Conservation (phyloP, 257 asterid genomes). For the Solanum virginianum region DNA sequence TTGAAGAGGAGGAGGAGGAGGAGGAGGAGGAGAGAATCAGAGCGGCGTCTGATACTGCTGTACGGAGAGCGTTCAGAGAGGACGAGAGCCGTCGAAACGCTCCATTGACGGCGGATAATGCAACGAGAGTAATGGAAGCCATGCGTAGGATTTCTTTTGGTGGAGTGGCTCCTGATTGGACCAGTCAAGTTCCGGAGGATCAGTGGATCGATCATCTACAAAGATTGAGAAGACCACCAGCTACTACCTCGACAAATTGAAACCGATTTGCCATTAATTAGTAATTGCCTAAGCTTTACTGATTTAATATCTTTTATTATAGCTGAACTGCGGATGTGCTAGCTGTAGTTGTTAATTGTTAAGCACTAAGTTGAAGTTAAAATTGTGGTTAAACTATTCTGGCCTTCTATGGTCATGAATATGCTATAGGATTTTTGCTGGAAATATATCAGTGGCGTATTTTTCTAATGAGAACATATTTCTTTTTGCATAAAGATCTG, state of each 20-base stretch:
- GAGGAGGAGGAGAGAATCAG: conserved; percentile 8
- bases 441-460: neutral
- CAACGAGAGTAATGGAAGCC: conserved; percentile 68
- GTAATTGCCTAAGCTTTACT: neutral
- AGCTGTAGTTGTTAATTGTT: neutral
- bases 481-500: neutral
- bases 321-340: neutral
- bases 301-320: neutral
- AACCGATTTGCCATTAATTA: neutral
- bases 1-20: conserved; percentile 1
- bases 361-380: neutral
- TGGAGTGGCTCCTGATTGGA: conserved; percentile 71
- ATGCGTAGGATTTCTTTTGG: conserved; percentile 63
- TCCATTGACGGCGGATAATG: conserved; percentile 57
- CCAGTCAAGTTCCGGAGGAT: conserved; percentile 48
- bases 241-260: conserved; percentile 7
- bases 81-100: conserved; percentile 73
- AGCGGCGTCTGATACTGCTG: conserved; percentile 33
- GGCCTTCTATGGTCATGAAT: neutral
- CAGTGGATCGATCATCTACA: conserved; percentile 57
- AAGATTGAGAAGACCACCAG: conserved; percentile 19
- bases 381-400: neutral
- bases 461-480: neutral
- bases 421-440: neutral
- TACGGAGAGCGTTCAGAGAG: conserved; percentile 54